Percentiles rank a stretch among this genome's conserved stretches.
Evolutionary conservation across 2,329 filamentous ascomycete genomes (phyloP).

Genomic region (Cladosporium sp.): DNA sequence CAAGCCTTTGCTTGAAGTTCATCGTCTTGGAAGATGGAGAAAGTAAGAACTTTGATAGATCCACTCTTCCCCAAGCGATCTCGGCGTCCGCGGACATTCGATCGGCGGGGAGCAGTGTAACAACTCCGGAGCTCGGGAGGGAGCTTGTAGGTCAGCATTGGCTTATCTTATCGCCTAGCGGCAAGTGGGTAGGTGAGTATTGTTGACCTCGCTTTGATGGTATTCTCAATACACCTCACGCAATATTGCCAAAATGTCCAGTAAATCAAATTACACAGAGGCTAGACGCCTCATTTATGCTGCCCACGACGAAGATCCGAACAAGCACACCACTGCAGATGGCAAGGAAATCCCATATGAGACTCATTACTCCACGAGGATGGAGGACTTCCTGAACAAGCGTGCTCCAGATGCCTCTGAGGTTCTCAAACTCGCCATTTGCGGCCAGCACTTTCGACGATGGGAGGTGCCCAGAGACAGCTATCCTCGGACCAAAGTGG

Average conservation of each 20-base stretch:
- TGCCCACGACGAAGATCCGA: slow-evolving; percentile 67
- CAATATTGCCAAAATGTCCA: not conserved
- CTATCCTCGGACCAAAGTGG: slow-evolving; percentile 69
- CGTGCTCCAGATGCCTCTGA: slow-evolving; percentile 61
- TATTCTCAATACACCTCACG: not conserved
- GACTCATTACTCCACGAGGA: slow-evolving; percentile 75
- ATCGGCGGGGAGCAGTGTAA: not conserved
- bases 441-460: slow-evolving; percentile 78
- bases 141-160: not conserved
- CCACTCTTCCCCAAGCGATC: slow-evolving; percentile 1
- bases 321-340: slow-evolving; percentile 44
- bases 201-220: not conserved
- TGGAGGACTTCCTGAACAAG: slow-evolving; percentile 67
- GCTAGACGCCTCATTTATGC: slow-evolving; percentile 69
- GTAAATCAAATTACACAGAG: slow-evolving; percentile 26
- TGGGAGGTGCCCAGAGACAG: slow-evolving; percentile 75
- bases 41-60: not conserved
- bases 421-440: slow-evolving; percentile 68
- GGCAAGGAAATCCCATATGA: slow-evolving; percentile 62
- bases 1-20: slow-evolving; percentile 11
- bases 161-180: slow-evolving; percentile 6
- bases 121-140: no score
- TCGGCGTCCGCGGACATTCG: slow-evolving; percentile 4
- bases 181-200: not conserved
- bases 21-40: slow-evolving; percentile 11